Base-by-base conservation (phyloP, 768 basidiomycete genomes). In the Tylopilus intermedius region DNA sequence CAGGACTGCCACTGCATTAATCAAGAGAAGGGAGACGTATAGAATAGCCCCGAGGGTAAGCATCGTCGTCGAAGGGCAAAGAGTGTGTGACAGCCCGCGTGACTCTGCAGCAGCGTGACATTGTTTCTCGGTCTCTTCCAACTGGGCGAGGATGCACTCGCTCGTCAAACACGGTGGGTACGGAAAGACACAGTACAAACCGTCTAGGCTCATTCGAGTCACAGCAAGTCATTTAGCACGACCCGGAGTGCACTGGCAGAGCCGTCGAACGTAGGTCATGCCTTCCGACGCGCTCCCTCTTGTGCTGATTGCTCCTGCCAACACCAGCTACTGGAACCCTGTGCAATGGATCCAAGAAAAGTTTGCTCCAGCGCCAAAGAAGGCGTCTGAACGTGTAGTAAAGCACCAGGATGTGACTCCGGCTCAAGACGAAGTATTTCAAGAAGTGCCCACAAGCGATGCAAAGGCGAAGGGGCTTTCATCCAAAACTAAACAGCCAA, bases 1-100 rank as follows among this genome's bases (percentile, higher is more conserved):
- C 56, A 99, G 78, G 53, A 99, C 86, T 8, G 95, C 95, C 69
- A 98, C 83, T 42, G 94, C 91, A 69, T 99, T 98, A 62, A 94
- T 82, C 66, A 97, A 76, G 40, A 99, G 82, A 22, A 99, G 77
- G 24, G 83, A 75, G 51, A 93, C 86, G 75, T 96, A 92, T 61
- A 97, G 72, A 58, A 96, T 79, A 14, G 80, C 80, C 38, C 88
- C 89, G 42, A 90, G 71, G 53, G 77, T 69, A 53, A 81, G 71
- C 78, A 83, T 83, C 51, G 59, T 66, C 62, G 56, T 45, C 58
- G 54, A 33, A 55, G 59, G 22, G 18, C 18, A 42, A 43, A 45
- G 13, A 18, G 48, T 35, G 60, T 66, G 59, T 62, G 59, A 63
- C 64, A 10, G 18, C 22, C 10, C 22, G 48, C 35, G 60, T 66